Conservation (phyloP, 495 filamentous ascomycete species). For the Hypoxylon perforatum region DNA sequence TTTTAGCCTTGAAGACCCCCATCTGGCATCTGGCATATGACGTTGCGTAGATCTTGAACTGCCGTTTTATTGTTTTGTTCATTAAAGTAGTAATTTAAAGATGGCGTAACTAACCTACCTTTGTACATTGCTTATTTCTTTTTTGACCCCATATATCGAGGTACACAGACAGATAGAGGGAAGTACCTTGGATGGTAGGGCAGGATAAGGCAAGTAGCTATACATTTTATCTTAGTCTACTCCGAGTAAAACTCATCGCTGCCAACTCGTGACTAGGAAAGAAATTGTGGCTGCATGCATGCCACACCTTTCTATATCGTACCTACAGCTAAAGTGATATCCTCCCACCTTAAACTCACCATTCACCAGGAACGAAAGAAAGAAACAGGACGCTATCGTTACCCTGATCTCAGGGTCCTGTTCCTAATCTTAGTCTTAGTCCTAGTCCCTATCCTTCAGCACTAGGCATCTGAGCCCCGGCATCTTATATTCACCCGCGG, state of each 20-base stretch:
- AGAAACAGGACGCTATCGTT: not conserved
- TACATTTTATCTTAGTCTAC: not conserved
- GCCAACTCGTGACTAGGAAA: constrained; percentile 13
- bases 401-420: constrained; percentile 19
- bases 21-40: constrained; percentile 33
- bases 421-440: too few species aligned
- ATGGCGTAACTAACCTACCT: constrained; percentile 26
- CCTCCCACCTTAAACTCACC: not conserved
- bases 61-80: constrained; percentile 34
- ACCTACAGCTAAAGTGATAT: constrained; percentile 12
- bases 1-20: constrained; percentile 39
- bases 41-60: constrained; percentile 36
- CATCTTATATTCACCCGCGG: constrained; percentile 23
- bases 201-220: too few species aligned
- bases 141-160: constrained; percentile 15
- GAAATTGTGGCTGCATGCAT: constrained; percentile 31
- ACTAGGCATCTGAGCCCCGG: constrained; percentile 4
- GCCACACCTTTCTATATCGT: constrained; percentile 5
- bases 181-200: too few species aligned
- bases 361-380: constrained; percentile 9
- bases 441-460: not conserved
- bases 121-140: constrained; percentile 16
- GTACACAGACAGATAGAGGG: too few species aligned
- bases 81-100: constrained; percentile 37
- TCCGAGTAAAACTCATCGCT: not conserved